Evolutionary conservation across 805 yeast species (phyloP).

Genomic region (Clavispora carvajalis): DNA sequence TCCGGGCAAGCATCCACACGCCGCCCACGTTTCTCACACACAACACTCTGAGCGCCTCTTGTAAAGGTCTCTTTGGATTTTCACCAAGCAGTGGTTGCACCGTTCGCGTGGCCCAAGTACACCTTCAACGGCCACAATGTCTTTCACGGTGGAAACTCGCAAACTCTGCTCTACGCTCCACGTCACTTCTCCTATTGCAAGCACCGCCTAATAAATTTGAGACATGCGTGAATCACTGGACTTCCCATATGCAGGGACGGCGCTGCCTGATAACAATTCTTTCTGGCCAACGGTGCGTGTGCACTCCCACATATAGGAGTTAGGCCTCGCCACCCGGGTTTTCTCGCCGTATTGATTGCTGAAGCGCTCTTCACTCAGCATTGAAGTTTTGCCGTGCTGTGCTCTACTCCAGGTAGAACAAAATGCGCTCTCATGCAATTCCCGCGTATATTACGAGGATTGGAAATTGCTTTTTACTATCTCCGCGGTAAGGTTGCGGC

Average conservation of each 20-base stretch:
- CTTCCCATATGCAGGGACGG: background rate
- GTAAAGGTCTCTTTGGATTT: too few relatives aligned
- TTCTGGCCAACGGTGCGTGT: background rate
- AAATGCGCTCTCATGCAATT: too few relatives aligned
- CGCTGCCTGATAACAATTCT: background rate
- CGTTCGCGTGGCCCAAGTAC: too few relatives aligned
- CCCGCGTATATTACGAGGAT: background rate
- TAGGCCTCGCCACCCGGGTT: background rate
- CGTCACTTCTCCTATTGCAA: background rate
- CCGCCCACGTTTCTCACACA: too few relatives aligned
- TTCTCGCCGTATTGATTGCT: background rate
- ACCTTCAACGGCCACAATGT: too few relatives aligned
- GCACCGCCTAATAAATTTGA: background rate
- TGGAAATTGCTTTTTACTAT: background rate
- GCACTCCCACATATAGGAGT: background rate
- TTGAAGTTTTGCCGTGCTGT: too few relatives aligned
- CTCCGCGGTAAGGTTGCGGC: background rate
- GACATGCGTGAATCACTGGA: background rate
- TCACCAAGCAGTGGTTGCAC: too few relatives aligned
- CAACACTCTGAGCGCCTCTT: too few relatives aligned
- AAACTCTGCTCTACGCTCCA: too few relatives aligned
- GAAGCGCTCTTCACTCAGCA: background rate
- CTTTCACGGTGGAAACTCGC: too few relatives aligned
- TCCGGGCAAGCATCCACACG: too few relatives aligned
- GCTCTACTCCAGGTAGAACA: too few relatives aligned